Percentiles rank a stretch among this genome's conserved stretches.
Evolutionary conservation across 2,329 filamentous ascomycete genomes (phyloP).

Genomic region (Exophiala spinifera): DNA sequence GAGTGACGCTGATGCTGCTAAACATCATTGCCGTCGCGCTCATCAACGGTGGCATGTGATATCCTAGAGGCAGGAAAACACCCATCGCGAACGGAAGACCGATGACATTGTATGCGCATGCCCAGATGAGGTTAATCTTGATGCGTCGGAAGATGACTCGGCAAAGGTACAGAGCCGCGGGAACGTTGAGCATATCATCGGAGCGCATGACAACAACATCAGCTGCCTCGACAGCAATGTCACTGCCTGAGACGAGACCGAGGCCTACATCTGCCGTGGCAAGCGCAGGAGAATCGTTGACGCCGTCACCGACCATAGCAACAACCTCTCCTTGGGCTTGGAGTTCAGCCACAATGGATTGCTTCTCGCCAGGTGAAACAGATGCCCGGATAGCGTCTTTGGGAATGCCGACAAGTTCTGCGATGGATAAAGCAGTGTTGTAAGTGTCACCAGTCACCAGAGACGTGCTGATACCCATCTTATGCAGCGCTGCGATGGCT

Average conservation of each 20-base stretch:
- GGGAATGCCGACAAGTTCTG: constrained; percentile 75
- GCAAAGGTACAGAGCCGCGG: constrained; percentile 76
- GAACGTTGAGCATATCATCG: constrained; percentile 88
- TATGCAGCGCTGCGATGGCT: constrained; percentile 74
- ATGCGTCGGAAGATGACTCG: constrained; percentile 86
- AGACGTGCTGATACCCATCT: constrained; percentile 80
- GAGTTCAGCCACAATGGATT: constrained; percentile 73
- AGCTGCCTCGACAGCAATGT: constrained; percentile 96
- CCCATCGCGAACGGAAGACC: constrained; percentile 97
- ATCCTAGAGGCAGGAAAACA: constrained; percentile 83
- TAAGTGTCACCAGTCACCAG: constrained; percentile 93
- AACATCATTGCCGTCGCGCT: constrained; percentile 91
- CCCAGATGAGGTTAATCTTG: constrained; percentile 89
- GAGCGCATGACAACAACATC: constrained; percentile 94
- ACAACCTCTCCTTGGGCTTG: constrained; percentile 73
- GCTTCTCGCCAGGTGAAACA: constrained; percentile 89
- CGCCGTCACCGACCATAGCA: constrained; percentile 96
- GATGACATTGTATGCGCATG: constrained; percentile 86
- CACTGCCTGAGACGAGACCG: constrained; percentile 85
- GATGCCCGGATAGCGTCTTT: constrained; percentile 74
- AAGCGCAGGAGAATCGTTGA: constrained; percentile 95
- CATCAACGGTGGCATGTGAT: constrained; percentile 81
- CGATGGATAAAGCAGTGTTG: constrained; percentile 79
- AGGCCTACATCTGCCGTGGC: constrained; percentile 92
- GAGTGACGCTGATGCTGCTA: constrained; percentile 85